Evolutionary conservation across 495 filamentous ascomycete genomes (phyloP).

Genomic region (Pyrenopolyporus hunteri): DNA sequence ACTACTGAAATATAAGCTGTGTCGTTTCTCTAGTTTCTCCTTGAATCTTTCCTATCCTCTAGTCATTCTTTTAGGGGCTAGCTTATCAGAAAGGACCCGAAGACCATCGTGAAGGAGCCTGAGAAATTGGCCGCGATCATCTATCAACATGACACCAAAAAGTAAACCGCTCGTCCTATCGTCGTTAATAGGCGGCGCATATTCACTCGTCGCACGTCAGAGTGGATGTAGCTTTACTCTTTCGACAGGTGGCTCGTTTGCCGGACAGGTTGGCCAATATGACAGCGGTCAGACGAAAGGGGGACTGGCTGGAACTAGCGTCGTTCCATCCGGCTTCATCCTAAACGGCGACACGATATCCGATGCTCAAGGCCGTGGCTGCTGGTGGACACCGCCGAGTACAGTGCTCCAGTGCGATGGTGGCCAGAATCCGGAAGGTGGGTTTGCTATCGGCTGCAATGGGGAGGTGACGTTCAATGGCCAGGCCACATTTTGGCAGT

Average conservation of each 20-base stretch:
- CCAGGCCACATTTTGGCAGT: constrained; percentile 58
- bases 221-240: constrained; percentile 35
- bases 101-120: constrained; percentile 12
- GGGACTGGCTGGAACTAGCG: constrained; percentile 16
- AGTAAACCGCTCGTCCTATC: constrained; percentile 25
- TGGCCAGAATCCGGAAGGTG: constrained; percentile 51
- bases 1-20: constrained; percentile 26
- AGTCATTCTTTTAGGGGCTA: constrained; percentile 33
- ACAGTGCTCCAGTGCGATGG: constrained; percentile 71
- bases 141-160: constrained; percentile 31
- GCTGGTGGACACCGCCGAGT: constrained; percentile 52
- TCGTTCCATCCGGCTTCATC: constrained; percentile 28
- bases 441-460: constrained; percentile 58
- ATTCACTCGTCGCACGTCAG: constrained; percentile 35
- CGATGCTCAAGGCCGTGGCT: constrained; percentile 33
- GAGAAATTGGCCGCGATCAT: constrained; percentile 14
- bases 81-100: constrained; percentile 24
- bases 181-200: constrained; percentile 22
- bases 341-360: constrained; percentile 34
- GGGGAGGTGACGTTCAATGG: constrained; percentile 54
- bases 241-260: constrained; percentile 26
- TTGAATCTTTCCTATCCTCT: constrained; percentile 8
- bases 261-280: constrained; percentile 37
- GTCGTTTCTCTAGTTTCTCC: constrained; percentile 5
- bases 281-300: constrained; percentile 26